Base-by-base conservation (phyloP, 2,329 filamentous ascomycete species). In the Xylaria polymorpha region DNA sequence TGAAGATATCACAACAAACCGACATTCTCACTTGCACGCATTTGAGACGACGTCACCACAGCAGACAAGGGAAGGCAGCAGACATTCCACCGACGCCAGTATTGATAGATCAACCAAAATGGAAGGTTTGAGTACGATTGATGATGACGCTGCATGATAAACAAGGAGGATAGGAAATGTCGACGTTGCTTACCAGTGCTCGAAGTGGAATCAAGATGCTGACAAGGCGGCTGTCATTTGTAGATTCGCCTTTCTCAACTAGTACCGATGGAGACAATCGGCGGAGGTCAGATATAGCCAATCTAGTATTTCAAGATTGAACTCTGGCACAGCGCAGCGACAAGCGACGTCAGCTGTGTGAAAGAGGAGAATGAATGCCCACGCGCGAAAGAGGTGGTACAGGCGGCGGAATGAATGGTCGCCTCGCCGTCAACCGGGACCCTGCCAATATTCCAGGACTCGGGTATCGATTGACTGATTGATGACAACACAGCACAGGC, bases 371-470 rank as follows among this genome's bases (percentile, higher is more conserved):
- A 35, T 22, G 20, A 51, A 35, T 29, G 48, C 20, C 63, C 4
- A 51, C 18, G 51, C 22, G 66, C 56, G 37, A 51, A 58, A 46
- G 64, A 64, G 43, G 46, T 22, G 53, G 32, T 43, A 58, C 44
- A 18, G 14, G 50, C 51, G 61, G 46, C 37, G 41, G 58, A 22
- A 58, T 37, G 60, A 44, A 57, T 32, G 61, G 60, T 58, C 56
- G 64, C 56, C 46, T 64, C 51, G 69, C 64, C 59, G 41, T 67
- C 68, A 69, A 64, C 60, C 64, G 32, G 60, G 44, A 69, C 68
- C 71, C 66, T 66, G 68, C 71, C 71, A 67, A 69, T 72, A 71
- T 72, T 72, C 68, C 71, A 71, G 68, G 71, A 69, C 68, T 71
- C 56, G 64, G 68, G 69, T 44, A 64, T 56, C 67, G 70, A 70